Evolutionary conservation across 2,329 filamentous ascomycete genomes (phyloP).

Genomic region (Botrytis aclada): DNA sequence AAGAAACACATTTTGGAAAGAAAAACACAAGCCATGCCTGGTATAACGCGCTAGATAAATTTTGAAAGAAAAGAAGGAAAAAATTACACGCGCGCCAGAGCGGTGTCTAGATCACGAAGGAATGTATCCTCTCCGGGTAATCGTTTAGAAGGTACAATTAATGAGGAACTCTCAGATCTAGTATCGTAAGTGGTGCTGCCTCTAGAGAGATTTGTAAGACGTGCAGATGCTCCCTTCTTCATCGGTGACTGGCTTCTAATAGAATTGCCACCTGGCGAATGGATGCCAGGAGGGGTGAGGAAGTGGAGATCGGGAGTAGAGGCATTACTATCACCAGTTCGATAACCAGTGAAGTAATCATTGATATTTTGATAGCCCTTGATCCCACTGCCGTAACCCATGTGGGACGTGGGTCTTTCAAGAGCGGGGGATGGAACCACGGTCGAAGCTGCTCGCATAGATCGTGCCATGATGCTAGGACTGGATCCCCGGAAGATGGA

Average conservation of each 20-base stretch:
- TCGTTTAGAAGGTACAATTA: slow-evolving; percentile 2
- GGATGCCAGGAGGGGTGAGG: slow-evolving; percentile 11
- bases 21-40: background rate
- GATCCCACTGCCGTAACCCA: slow-evolving; percentile 2
- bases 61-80: background rate
- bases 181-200: slow-evolving; percentile 14
- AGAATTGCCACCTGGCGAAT: background rate
- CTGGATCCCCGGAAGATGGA: slow-evolving; percentile 17
- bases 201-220: slow-evolving; percentile 5
- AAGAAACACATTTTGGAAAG: background rate
- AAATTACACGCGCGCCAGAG: slow-evolving; percentile 5
- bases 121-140: slow-evolving; percentile 14
- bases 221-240: background rate
- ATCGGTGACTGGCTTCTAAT: slow-evolving; percentile 1
- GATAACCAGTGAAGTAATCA: slow-evolving; percentile 13
- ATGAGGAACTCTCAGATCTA: slow-evolving; percentile 15
- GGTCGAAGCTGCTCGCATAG: slow-evolving; percentile 15
- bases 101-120: slow-evolving; percentile 14
- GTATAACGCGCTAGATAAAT: background rate
- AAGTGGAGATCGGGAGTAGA: slow-evolving; percentile 18
- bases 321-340: slow-evolving; percentile 2
- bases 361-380: background rate
- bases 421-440: slow-evolving; percentile 5
- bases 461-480: background rate
- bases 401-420: background rate